Conservation (phyloP, 2,329 filamentous ascomycete genomes). For the Trichophyton benhamiae region DNA sequence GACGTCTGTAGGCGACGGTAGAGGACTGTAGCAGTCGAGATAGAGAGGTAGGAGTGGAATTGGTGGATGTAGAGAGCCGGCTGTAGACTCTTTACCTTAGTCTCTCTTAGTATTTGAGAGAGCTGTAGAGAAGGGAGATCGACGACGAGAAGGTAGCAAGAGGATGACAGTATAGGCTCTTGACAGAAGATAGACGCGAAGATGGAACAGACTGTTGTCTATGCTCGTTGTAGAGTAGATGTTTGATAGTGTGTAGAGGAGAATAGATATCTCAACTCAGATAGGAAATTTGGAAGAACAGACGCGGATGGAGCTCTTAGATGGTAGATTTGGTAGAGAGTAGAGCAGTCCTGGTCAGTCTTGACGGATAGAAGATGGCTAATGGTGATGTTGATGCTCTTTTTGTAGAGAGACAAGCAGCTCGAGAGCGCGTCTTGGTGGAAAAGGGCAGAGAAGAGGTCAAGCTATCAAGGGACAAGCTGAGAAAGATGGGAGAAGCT, state of each 20-base stretch:
- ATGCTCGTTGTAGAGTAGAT: slow-evolving; percentile 1
- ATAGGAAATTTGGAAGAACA: not conserved
- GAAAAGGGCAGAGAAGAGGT: not conserved
- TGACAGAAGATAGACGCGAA: slow-evolving; percentile 16
- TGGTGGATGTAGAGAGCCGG: not conserved
- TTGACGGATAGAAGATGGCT: not conserved
- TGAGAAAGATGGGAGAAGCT: not conserved
- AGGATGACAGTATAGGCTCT: slow-evolving; percentile 18
- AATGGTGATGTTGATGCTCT: too few species aligned
- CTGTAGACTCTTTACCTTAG: not conserved
- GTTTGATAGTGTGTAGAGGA: not conserved
- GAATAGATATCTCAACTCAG: not conserved
- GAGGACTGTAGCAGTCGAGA: not conserved
- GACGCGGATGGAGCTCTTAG: not conserved
- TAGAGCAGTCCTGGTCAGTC: not conserved
- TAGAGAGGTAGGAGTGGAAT: not conserved
- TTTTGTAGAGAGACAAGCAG: not conserved
- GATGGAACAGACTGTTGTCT: slow-evolving; percentile 2
- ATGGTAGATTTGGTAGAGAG: not conserved
- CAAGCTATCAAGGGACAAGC: not conserved
- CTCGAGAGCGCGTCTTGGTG: not conserved
- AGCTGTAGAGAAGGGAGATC: slow-evolving; percentile 6
- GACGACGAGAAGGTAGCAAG: slow-evolving; percentile 12
- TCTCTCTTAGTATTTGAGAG: too few species aligned
- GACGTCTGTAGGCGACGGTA: not conserved